Evolutionary conservation across 441 rosid genomes (phyloP), one percentile per base, ranked within the genome.

Genomic region (Jatropha multifida): DNA sequence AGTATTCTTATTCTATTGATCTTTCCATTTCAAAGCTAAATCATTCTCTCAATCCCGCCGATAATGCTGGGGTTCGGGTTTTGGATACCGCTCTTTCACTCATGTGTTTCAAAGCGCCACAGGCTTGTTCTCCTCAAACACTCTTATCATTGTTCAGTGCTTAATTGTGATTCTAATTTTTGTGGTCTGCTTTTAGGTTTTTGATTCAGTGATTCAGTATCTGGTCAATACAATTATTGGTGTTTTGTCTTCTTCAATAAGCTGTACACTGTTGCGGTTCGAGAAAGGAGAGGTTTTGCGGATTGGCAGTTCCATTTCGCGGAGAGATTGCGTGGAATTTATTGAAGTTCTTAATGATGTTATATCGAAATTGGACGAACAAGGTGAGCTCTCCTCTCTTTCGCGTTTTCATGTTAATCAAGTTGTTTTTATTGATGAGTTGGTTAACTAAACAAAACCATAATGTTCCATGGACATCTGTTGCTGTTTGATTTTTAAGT

Each of bases 71-170:
- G 77, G 78, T 83, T 81, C 82, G 82, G 76, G 88, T 90, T 89
- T 78, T 92, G 78, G 90, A 92, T 68, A 80, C 93, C 2, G 83
- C 88, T 54, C 80, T 90, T 40, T 88, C 94, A 49, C 83, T 88
- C 72, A 83, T 90, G 90, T 85, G 92, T 88, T 89, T 90, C 87
- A 87, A 81, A 68, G 88, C 94, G 37, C 88, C 94, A 60, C 86
- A 88, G 90, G 97, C 88, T 52, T 56, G 77, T 67, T 26, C 14
- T 62, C 2, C 11, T 18, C 12, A 18, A n/a, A 6, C 27, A 71
- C 11, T 17, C 46, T 55, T 11, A 26, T 27, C 4, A n/a, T 26
- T 27, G 32, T 11, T 63, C 20, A 27, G 23, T 48, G 17, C 20
- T 69, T 60, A 15, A 41, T 12, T 2, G 49, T 32, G 23, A 26